Evolutionary conservation across 768 basidiomycete genomes (phyloP).

Genomic region (Hericium rajendrae): DNA sequence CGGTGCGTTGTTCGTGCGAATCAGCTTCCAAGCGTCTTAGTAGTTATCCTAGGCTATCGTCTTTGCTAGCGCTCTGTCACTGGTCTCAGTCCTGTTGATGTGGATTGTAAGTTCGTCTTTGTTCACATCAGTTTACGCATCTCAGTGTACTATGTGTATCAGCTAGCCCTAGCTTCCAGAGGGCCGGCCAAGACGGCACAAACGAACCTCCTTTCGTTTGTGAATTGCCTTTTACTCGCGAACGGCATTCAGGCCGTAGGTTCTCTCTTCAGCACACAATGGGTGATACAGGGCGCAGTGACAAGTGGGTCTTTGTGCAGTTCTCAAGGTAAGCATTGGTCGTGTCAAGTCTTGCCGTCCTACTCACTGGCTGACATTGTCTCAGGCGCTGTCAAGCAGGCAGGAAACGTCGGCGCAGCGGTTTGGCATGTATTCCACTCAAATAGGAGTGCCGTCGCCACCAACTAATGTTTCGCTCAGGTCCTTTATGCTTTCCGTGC

Average conservation of each 20-base stretch:
- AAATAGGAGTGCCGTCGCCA: constrained; percentile 10
- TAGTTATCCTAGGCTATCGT: constrained; percentile 15
- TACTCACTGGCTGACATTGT: not conserved
- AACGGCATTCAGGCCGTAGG: constrained; percentile 26
- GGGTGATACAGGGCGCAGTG: constrained; percentile 21
- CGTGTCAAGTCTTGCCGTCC: not conserved
- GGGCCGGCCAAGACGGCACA: not conserved
- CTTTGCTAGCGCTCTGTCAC: constrained; percentile 18
- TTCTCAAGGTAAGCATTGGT: constrained; percentile 16
- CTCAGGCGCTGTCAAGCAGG: constrained; percentile 29
- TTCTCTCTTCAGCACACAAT: constrained; percentile 21
- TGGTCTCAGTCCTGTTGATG: constrained; percentile 17
- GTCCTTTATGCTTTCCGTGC: constrained; percentile 24
- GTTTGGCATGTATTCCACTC: constrained; percentile 25
- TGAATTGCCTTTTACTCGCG: constrained; percentile 22
- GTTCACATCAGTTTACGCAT: too few relatives aligned
- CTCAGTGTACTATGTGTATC: too few relatives aligned
- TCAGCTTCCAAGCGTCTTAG: not conserved
- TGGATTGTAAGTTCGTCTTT: constrained; percentile 10
- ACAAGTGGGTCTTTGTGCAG: constrained; percentile 18
- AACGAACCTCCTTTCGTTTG: constrained; percentile 21
- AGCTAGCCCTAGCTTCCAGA: too few relatives aligned
- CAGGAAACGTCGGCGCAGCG: constrained; percentile 34
- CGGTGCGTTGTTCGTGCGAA: not conserved
- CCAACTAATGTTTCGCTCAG: constrained; percentile 18